A percentile compares a stretch with the other conserved stretches of the same genome.
Conservation (phyloP, 1,284 basidiomycete species). For the Lignosus rhinocerotis region DNA sequence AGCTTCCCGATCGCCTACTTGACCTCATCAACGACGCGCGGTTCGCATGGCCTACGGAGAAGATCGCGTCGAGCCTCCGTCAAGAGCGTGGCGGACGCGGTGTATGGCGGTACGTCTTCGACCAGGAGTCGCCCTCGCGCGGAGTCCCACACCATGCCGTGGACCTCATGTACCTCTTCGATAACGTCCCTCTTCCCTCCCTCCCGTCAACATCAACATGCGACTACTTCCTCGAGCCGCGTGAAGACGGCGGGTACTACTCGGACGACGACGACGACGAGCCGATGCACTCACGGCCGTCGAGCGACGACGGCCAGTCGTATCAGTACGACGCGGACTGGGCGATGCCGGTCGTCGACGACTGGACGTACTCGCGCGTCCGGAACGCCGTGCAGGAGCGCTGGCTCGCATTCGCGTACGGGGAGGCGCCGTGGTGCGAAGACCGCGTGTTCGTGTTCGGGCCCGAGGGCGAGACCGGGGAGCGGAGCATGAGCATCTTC, state of each 20-base stretch:
- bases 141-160: slow-evolving; percentile 65
- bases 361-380: slow-evolving; percentile 62
- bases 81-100: slow-evolving; percentile 50
- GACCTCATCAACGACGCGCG: slow-evolving; percentile 73
- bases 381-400: slow-evolving; percentile 67
- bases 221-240: slow-evolving; percentile 25
- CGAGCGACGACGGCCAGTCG: slow-evolving; percentile 19
- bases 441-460: slow-evolving; percentile 75
- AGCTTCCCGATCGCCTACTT: slow-evolving; percentile 63
- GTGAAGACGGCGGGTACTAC: slow-evolving; percentile 26
- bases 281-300: slow-evolving; percentile 33
- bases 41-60: slow-evolving; percentile 73
- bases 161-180: slow-evolving; percentile 75
- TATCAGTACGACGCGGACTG: slow-evolving; percentile 29
- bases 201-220: slow-evolving; percentile 16
- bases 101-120: slow-evolving; percentile 77
- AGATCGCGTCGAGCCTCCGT: slow-evolving; percentile 45
- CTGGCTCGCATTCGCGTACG: slow-evolving; percentile 75
- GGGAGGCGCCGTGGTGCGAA: slow-evolving; percentile 66
- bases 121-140: slow-evolving; percentile 69
- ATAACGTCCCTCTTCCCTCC: slow-evolving; percentile 53
- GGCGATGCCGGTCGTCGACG: slow-evolving; percentile 48
- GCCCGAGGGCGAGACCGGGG: slow-evolving; percentile 68
- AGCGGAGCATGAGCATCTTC: slow-evolving; percentile 57
- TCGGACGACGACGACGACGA: slow-evolving; percentile 23